These are phyloP conservation scores for Epicoccum nigrum DNA, from an alignment of 2,329 filamentous ascomycete genomes.

Conservation along the genomic window DNA sequence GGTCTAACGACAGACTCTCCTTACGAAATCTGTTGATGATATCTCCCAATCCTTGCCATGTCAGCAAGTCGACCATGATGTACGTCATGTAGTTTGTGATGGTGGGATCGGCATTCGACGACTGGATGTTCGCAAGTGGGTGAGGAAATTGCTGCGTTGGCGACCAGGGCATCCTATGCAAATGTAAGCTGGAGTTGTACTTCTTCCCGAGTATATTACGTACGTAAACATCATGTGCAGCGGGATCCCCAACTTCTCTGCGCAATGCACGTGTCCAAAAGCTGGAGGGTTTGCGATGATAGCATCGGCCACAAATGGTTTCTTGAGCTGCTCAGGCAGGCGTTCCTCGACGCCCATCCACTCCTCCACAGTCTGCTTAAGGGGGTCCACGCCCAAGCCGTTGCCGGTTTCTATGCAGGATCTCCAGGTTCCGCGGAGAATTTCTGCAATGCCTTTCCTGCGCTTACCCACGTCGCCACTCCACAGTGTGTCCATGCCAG, in stretches of 20 bases:
- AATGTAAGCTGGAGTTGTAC: background rate
- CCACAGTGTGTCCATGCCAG: constrained; percentile 75
- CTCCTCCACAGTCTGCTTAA: constrained; percentile 61
- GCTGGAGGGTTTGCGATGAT: constrained; percentile 81
- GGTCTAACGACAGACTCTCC: constrained; percentile 74
- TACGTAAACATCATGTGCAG: constrained; percentile 85
- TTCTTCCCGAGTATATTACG: background rate
- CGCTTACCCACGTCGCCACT: constrained; percentile 78
- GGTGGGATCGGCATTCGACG: constrained; percentile 75
- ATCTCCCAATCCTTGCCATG: constrained; percentile 90
- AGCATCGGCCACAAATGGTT: constrained; percentile 80
- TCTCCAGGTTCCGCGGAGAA: constrained; percentile 84
- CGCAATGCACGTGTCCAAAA: constrained; percentile 77
- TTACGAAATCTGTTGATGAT: constrained; percentile 87
- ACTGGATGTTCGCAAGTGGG: constrained; percentile 81
- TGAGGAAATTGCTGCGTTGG: constrained; percentile 86
- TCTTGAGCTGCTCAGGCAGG: constrained; percentile 40
- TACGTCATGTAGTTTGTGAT: constrained; percentile 85
- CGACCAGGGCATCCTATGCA: constrained; percentile 76
- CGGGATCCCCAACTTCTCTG: constrained; percentile 76
- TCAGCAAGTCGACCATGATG: constrained; percentile 85
- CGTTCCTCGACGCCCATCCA: constrained; percentile 52
- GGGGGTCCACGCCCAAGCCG: constrained; percentile 59
- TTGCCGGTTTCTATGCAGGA: constrained; percentile 82
- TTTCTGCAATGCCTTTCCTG: constrained; percentile 75